Evolutionary conservation across 2,329 filamentous ascomycete genomes (phyloP), one percentile per base, ranked within the genome.

Genomic region (Diaporthe ampelina): DNA sequence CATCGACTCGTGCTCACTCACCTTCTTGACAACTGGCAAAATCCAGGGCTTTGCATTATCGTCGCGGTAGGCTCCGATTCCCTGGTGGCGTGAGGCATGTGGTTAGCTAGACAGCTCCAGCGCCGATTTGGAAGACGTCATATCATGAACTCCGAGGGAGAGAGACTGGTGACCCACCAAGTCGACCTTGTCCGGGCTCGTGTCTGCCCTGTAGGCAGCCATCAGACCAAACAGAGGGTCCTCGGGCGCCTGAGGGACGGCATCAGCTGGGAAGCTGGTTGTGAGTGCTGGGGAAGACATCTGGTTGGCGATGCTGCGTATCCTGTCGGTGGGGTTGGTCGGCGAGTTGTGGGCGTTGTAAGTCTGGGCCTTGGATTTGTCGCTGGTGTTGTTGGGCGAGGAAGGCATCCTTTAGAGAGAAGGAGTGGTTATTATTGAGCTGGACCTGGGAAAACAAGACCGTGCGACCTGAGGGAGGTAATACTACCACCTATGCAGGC

Each of bases 41-140:
- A 99, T 92, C 97, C 97, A 99, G 4, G 97, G 97, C 88, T 98
- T 98, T 76, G 95, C 96, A 82, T 95, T 93, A 86, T 98, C 89
- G 81, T 98, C 97, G 82, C 97, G 91, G 86, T 99, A 99, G 74
- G 97, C 97, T 79, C 97, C 97, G 86, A 98, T 92, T 74, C 91
- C 91, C 90, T 91, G 40, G 19, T 24, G 56, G 32, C 2, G 37
- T 17, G n/a, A 35, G n/a, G 56, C 35, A 11, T 40, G 2, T 50
- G 35, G 73, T 75, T 40, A 72, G 59, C 43, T 74, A 37, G 48
- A 61, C 52, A 52, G 52, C 56, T 52, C 17, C 56, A 26, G 40
- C 29, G 52, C 29, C n/a, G 61, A 24, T 54, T 5, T 57, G 56
- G 54, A 57, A 50, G 68, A 73, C 63, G 48, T 75, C 63, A 67